Evolutionary conservation across 139 green algal species (phyloP), one percentile per base, ranked within the genome.

Genomic region (Coelastrella sp.): DNA sequence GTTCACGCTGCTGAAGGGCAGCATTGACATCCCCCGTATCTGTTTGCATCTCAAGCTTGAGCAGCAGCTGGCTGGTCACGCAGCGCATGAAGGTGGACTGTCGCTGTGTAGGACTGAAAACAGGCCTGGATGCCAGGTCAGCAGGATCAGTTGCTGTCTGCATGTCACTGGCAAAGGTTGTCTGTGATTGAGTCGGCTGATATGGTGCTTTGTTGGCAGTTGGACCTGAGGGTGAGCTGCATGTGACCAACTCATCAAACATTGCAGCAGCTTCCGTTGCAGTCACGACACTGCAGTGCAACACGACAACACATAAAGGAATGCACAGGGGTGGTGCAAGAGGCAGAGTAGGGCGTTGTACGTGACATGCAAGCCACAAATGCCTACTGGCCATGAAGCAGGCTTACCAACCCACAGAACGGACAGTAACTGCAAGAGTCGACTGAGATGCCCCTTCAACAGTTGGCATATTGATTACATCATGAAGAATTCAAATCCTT

Each of bases 21-120:
- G 21, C 2, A 15, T 13, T 30, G 11, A 4, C 3, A 40, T 3
- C 40, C 19, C 9, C 9, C 17, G 32, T 43, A 30, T 5, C 40
- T 37, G 69, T 34, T 8, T 11, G 30, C 5, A 45, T 37, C 21
- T 82, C 50, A 34, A 86, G 48, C 50, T 66, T 53, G 6, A 69
- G 48, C 66, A 86, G 68, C 80, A 67, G 50, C 51, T 78, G 48
- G 2, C 35, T 11, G 7, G 80, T 71, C 9, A 86, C 80, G 11
- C 48, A 59, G 9, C 37, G 66, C 80, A 86, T 80, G 48, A 86
- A 86, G 15, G 67, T 79, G 1, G 80, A 86, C 50, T 86, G 80
- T 25, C 80, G 67, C 50, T 80, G 66, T 25, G 38, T 53, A 37
- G 66, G 7, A 2, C 80, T 32, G 23, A 80, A 48, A 5, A 23